Conservation (phyloP, 1,284 basidiomycete genomes). For the Pterulicium gracile region DNA sequence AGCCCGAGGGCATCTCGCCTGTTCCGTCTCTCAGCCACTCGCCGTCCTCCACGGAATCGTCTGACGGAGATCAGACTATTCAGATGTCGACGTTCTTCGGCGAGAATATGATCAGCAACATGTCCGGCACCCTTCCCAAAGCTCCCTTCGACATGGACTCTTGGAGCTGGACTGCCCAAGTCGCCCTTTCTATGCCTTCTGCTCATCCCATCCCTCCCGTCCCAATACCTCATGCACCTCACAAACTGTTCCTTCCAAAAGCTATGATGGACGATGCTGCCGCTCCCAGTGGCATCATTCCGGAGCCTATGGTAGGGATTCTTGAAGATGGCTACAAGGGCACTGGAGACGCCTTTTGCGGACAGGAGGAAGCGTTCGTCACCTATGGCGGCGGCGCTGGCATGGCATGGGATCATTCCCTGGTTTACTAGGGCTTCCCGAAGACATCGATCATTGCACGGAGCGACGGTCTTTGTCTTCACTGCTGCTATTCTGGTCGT, state of each 20-base stretch:
- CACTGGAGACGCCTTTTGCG: not conserved
- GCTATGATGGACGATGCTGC: slow-evolving; percentile 8
- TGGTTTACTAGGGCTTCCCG: not conserved
- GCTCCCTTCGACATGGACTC: slow-evolving; percentile 7
- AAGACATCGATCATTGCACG: too few relatives aligned
- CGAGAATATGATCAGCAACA: slow-evolving; percentile 18
- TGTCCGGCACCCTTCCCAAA: slow-evolving; percentile 17
- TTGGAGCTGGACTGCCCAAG: not conserved
- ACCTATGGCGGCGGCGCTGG: not conserved
- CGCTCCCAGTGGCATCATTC: slow-evolving; percentile 6
- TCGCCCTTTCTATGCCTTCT: too few relatives aligned
- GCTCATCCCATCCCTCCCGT: not conserved
- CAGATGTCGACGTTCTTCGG: slow-evolving; percentile 43
- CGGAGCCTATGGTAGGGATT: slow-evolving; percentile 4
- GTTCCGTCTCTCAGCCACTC: slow-evolving; percentile 41
- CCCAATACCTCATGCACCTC: slow-evolving; percentile 11
- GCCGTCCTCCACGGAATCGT: slow-evolving; percentile 44
- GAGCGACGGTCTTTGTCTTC: too few relatives aligned
- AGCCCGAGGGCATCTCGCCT: not conserved
- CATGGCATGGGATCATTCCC: not conserved
- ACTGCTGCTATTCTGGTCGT: too few relatives aligned
- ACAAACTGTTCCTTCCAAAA: slow-evolving; percentile 18
- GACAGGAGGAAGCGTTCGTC: not conserved
- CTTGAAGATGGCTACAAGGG: not conserved
- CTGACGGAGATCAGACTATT: slow-evolving; percentile 38